Percentiles rank a stretch among this genome's conserved stretches.
Evolutionary conservation across 2,329 filamentous ascomycete genomes (phyloP).

Genomic region (Neocucurbitaria cava): DNA sequence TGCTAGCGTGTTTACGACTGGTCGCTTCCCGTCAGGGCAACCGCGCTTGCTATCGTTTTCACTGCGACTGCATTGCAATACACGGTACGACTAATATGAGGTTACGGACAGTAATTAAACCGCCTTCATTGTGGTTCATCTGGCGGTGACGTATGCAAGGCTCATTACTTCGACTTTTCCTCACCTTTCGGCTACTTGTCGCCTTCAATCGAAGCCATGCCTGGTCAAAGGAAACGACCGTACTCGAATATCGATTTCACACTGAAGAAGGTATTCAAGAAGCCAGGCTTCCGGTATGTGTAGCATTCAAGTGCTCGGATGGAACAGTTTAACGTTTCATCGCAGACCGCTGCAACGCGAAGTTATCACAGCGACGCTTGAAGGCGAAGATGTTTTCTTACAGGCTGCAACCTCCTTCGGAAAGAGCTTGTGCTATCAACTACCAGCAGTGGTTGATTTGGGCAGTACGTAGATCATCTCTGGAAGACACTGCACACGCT

Average conservation of each 20-base stretch:
- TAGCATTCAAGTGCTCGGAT: not conserved
- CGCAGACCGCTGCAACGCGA: slow-evolving; percentile 81
- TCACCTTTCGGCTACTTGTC: not conserved
- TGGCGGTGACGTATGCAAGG: not conserved
- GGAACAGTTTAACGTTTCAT: slow-evolving; percentile 3
- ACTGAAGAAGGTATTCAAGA: slow-evolving; percentile 75
- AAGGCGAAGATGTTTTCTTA: slow-evolving; percentile 88
- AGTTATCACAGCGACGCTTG: slow-evolving; percentile 81
- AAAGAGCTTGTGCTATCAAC: slow-evolving; percentile 91
- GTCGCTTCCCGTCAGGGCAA: slow-evolving; percentile 9
- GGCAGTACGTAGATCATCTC: slow-evolving; percentile 68
- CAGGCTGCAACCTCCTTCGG: slow-evolving; percentile 92
- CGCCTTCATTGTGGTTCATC: not conserved
- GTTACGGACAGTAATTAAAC: not conserved
- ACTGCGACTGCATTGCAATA: not conserved
- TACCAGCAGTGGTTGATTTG: slow-evolving; percentile 85
- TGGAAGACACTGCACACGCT: slow-evolving; percentile 10
- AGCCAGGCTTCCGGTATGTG: slow-evolving; percentile 71
- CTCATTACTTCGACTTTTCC: not conserved
- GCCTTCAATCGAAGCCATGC: slow-evolving; percentile 27
- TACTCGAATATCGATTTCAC: slow-evolving; percentile 74
- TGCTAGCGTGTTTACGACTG: slow-evolving; percentile 23
- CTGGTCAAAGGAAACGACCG: slow-evolving; percentile 35
- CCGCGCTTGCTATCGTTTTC: slow-evolving; percentile 8
- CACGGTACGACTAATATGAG: slow-evolving; percentile 7